phyloP scores from a whole-genome alignment of 495 filamentous ascomycete species.

The Aspergillus kassunensis region DNA sequence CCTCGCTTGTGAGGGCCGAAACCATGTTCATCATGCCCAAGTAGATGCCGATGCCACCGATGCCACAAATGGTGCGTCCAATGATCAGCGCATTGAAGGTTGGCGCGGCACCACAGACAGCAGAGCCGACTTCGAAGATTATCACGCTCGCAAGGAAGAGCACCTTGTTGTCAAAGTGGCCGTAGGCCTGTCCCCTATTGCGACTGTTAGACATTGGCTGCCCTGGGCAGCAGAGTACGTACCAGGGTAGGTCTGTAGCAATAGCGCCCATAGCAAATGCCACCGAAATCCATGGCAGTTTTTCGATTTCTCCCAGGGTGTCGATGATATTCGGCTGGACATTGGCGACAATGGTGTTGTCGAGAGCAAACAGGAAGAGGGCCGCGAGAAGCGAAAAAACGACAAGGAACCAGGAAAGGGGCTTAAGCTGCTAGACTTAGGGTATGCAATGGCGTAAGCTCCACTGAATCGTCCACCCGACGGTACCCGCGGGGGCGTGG shows the following conservation, averaged over 20 bases:
- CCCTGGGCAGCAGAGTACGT: not conserved
- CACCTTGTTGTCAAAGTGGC: slow-evolving; percentile 51
- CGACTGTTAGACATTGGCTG: slow-evolving; percentile 10
- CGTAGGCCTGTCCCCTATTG: slow-evolving; percentile 44
- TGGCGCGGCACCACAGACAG: slow-evolving; percentile 50
- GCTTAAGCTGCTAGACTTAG: too few species aligned
- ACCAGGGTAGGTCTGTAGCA: too few species aligned
- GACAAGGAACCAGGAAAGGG: not conserved
- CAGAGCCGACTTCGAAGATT: slow-evolving; percentile 47
- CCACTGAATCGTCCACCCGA: too few species aligned
- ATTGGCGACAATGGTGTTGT: slow-evolving; percentile 61
- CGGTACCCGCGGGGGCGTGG: too few species aligned
- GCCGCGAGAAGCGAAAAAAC: slow-evolving; percentile 8
- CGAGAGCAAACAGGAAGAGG: slow-evolving; percentile 53
- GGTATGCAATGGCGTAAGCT: too few species aligned
- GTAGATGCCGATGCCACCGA: slow-evolving; percentile 51
- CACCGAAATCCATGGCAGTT: slow-evolving; percentile 54
- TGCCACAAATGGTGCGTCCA: slow-evolving; percentile 36
- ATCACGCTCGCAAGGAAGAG: slow-evolving; percentile 40
- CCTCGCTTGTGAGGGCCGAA: slow-evolving; percentile 34
- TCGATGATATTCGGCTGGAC: slow-evolving; percentile 46
- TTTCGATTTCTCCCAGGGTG: slow-evolving; percentile 44
- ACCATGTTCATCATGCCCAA: slow-evolving; percentile 44
- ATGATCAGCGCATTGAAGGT: slow-evolving; percentile 45
- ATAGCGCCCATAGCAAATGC: not conserved